Conservation (phyloP, 2,329 filamentous ascomycete species). For the Alternaria longipes region DNA sequence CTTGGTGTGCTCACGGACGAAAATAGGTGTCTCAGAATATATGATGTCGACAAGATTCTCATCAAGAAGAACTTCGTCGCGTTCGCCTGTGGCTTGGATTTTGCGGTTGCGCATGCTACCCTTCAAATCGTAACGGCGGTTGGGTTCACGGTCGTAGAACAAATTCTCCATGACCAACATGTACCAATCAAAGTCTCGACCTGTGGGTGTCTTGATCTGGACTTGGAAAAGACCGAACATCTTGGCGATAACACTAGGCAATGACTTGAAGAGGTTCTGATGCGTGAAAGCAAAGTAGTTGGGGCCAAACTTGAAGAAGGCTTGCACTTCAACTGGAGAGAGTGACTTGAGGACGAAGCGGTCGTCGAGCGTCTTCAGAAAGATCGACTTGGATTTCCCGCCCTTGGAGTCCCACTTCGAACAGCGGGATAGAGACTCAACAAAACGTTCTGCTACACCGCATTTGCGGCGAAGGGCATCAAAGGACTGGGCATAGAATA, state of each 20-base stretch:
- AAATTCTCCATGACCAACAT: constrained; percentile 96
- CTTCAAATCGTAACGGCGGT: constrained; percentile 86
- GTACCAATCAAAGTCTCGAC: constrained; percentile 93
- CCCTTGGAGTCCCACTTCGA: constrained; percentile 98
- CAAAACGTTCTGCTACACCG: constrained; percentile 89
- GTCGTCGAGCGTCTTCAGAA: constrained; percentile 95
- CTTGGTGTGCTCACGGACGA: constrained; percentile 94
- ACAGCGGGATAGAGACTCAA: constrained; percentile 93
- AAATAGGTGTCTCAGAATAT: constrained; percentile 88
- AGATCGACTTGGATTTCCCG: constrained; percentile 96
- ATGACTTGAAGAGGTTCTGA: constrained; percentile 88
- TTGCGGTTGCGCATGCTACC: constrained; percentile 99
- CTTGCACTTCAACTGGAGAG: constrained; percentile 88
- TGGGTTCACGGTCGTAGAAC: constrained; percentile 92
- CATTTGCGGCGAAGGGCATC: constrained; percentile 93
- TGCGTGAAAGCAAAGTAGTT: constrained; percentile 98
- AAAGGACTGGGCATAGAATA: constrained; percentile 98
- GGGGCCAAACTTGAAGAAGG: constrained; percentile 93
- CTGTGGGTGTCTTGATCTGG: constrained; percentile 95
- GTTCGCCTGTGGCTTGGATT: constrained; percentile 93
- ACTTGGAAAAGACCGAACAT: constrained; percentile 99
- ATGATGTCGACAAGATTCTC: constrained; percentile 99
- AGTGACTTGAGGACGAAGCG: constrained; percentile 92
- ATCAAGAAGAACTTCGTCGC: constrained; percentile 94
- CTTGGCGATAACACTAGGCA: constrained; percentile 97